Evolutionary conservation across 176 grass and related monocot species (phyloP).

Genomic region (Raddia distichophylla): DNA sequence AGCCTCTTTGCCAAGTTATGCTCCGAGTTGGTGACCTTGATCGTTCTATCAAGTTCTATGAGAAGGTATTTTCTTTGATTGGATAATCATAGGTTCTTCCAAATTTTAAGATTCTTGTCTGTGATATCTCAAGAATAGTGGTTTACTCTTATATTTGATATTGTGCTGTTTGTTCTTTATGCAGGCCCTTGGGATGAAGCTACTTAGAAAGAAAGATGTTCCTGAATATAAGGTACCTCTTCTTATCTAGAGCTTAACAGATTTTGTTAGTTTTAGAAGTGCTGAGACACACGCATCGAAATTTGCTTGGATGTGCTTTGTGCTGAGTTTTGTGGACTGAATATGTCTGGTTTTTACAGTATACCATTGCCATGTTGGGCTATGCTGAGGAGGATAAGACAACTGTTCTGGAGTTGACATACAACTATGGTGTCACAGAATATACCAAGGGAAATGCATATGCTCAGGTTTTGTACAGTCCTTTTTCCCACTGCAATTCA

Average conservation of each 20-base stretch:
- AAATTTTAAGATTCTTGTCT: constrained; percentile 5
- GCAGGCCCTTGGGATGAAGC: constrained; percentile 91
- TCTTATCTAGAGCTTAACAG: neutral
- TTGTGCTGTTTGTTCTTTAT: constrained; percentile 28
- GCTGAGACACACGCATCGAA: neutral
- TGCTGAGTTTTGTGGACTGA: constrained; percentile 36
- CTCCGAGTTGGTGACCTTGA: constrained; percentile 96
- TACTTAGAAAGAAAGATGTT: constrained; percentile 86
- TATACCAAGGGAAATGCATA: constrained; percentile 98
- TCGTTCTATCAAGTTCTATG: constrained; percentile 85
- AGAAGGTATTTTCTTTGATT: constrained; percentile 67
- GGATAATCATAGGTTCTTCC: neutral
- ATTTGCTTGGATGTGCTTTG: neutral
- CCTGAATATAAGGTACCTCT: constrained; percentile 82
- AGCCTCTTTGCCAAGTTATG: constrained; percentile 98
- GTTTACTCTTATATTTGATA: neutral
- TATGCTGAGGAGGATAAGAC: constrained; percentile 82
- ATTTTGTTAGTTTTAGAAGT: neutral
- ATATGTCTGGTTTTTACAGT: constrained; percentile 48
- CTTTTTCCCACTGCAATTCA: constrained; percentile 1
- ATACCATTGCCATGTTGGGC: constrained; percentile 90
- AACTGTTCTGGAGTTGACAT: constrained; percentile 87
- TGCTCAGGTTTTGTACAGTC: constrained; percentile 66
- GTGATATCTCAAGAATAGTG: neutral
- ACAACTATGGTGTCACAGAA: constrained; percentile 93